Evolutionary conservation across 2,329 filamentous ascomycete species (phyloP), one percentile per base, ranked within the genome.

Genomic region (Fusarium sp.): DNA sequence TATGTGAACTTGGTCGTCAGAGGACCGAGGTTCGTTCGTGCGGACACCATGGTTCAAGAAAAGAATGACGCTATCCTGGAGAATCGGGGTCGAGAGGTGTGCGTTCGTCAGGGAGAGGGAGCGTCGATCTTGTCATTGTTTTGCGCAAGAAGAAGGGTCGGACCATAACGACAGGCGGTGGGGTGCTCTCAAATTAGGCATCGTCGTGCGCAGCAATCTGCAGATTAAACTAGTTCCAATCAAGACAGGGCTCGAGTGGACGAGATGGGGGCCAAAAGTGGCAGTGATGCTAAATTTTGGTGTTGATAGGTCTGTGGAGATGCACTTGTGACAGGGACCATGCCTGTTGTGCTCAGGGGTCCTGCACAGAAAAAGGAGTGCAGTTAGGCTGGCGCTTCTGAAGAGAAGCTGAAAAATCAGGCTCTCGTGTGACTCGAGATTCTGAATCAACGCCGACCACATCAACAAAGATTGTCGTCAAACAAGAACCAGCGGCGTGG

Each of bases 1-100:
- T 68, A 73, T 20, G 63, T 64, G 65, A 75, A 79, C 38, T 61
- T 60, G n/a, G 77, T 78, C 15, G 77, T 79, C 33, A 80, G 68
- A 50, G 78, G 78, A 14, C 78, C 78, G 12, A 79, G 78, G 45
- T 71, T 63, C 15, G 64, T 65, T 50, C 73, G 65, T 58, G 33
- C 9, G 56, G 47, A 17, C 11, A 52, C 47, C 47, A 52, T 52
- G 17, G 47, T 27, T 52, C n/a, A 52, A 20, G 25, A 12, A n/a
- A n/a, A 32, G 11, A 32, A n/a, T 20, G 17, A 30, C 27, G 47
- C 25, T 52, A 32, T 52, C 17, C 15, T 12, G 11, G 32, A 17
- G 27, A 52, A 20, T 20, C 11, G 27, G 2, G 8, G 25, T 32
- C 47, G 27, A 32, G 10, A 52, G 27, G 27, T 5, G 27, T n/a